Evolutionary conservation across 352 stramenopile species (phyloP).

Genomic region (Phytopythium oedochilum): DNA sequence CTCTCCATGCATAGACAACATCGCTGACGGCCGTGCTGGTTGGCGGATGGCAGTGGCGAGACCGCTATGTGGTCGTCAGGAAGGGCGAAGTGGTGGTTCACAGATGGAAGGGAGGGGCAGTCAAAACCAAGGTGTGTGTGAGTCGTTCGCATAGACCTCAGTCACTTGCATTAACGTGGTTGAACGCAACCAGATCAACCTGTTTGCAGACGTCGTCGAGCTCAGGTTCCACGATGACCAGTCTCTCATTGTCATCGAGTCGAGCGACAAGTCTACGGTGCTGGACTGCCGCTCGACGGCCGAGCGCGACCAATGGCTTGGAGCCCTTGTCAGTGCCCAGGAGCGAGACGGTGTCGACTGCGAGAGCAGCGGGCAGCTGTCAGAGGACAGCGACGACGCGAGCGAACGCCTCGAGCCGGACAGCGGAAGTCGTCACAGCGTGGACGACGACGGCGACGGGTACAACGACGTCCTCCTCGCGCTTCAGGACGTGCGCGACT

Average conservation of each 20-base stretch:
- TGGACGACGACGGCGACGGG: constrained; percentile 23
- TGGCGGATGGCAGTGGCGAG: constrained; percentile 45
- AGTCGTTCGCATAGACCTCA: not conserved
- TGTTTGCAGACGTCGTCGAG: constrained; percentile 44
- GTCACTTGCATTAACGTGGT: too few relatives aligned
- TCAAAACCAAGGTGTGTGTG: constrained; percentile 60
- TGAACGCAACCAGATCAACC: constrained; percentile 67
- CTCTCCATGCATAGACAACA: not conserved
- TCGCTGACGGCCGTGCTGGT: not conserved
- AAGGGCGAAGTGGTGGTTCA: constrained; percentile 43
- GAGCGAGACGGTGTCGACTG: constrained; percentile 27
- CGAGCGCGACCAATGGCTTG: constrained; percentile 59
- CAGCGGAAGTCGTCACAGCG: constrained; percentile 7
- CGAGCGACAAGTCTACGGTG: constrained; percentile 33
- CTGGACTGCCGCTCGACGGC: constrained; percentile 44
- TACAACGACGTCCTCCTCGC: constrained; percentile 54
- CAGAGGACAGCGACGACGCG: constrained; percentile 29
- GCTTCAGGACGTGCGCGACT: constrained; percentile 57
- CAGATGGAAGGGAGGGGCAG: constrained; percentile 30
- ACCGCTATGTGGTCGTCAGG: constrained; percentile 55
- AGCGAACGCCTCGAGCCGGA: constrained; percentile 4
- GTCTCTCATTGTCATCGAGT: constrained; percentile 45
- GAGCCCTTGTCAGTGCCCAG: constrained; percentile 46
- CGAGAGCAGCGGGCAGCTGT: constrained; percentile 35
- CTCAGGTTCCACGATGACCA: constrained; percentile 63